Evolutionary conservation across 371 early-diverging fungal genomes (phyloP).

Genomic region (Homolaphlyctis polyrhiza): DNA sequence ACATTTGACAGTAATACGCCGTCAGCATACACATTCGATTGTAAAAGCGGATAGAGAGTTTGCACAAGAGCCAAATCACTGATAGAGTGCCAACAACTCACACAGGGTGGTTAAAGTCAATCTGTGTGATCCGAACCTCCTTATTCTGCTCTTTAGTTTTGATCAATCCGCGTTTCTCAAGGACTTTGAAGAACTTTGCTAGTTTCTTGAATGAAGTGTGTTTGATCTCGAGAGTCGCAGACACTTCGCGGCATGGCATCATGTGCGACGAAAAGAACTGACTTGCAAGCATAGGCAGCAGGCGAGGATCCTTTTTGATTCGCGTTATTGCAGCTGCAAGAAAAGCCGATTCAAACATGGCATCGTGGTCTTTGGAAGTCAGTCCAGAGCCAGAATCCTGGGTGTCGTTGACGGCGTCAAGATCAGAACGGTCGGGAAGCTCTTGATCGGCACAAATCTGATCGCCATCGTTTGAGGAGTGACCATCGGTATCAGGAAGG

Average conservation of each 20-base stretch:
- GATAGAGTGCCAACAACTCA: too few relatives aligned
- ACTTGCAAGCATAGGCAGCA: slow-evolving; percentile 26
- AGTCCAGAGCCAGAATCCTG: background rate
- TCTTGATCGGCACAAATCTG: too few relatives aligned
- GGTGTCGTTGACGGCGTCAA: background rate
- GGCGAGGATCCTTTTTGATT: slow-evolving; percentile 18
- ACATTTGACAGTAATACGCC: too few relatives aligned
- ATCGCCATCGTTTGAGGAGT: too few relatives aligned
- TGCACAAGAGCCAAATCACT: too few relatives aligned
- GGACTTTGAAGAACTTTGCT: slow-evolving; percentile 34
- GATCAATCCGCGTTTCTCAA: slow-evolving; percentile 35
- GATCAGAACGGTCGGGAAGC: too few relatives aligned
- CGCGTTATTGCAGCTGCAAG: slow-evolving; percentile 18
- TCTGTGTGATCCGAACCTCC: slow-evolving; percentile 23
- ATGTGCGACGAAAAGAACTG: slow-evolving; percentile 26
- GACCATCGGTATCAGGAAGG: too few relatives aligned
- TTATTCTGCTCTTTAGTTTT: slow-evolving; percentile 33
- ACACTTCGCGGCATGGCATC: slow-evolving; percentile 18
- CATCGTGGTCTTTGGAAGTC: background rate
- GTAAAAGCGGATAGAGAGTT: too few relatives aligned
- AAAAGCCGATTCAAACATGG: slow-evolving; percentile 11
- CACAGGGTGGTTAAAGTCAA: slow-evolving; percentile 27
- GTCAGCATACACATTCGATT: too few relatives aligned
- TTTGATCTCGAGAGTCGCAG: slow-evolving; percentile 29
- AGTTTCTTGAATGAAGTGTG: slow-evolving; percentile 33